phyloP scores from a whole-genome alignment of 768 basidiomycete species.

The Naganishia vaughanmartiniae region DNA sequence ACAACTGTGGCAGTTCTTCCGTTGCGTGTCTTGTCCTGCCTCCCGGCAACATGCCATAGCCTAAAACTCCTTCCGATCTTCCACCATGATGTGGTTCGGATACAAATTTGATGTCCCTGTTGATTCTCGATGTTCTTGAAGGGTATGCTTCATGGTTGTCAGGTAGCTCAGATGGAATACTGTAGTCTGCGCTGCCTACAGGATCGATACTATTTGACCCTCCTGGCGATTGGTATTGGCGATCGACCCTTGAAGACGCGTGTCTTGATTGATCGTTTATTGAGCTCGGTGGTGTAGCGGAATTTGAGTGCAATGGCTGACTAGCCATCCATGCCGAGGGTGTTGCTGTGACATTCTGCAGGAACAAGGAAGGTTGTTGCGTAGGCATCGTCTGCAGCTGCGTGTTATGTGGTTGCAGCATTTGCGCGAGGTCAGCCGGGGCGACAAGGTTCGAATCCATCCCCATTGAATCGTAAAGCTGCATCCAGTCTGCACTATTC shows the following conservation, averaged over 20 bases:
- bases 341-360: neutral
- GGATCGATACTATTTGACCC: neutral
- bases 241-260: neutral
- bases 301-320: neutral
- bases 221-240: neutral
- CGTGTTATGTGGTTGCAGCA: slow-evolving; percentile 8
- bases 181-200: neutral
- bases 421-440: slow-evolving; percentile 3
- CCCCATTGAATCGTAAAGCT: slow-evolving; percentile 20
- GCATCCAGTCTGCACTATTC: slow-evolving; percentile 17
- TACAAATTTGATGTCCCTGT: slow-evolving; percentile 8
- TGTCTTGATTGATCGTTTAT: neutral
- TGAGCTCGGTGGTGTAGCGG: neutral
- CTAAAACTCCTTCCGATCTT: neutral
- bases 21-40: slow-evolving; percentile 6
- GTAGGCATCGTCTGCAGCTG: neutral
- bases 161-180: slow-evolving; percentile 3
- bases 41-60: neutral
- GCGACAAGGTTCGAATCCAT: slow-evolving; percentile 18
- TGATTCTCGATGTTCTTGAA: slow-evolving; percentile 16
- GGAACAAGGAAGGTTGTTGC: neutral
- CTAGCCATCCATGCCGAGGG: neutral
- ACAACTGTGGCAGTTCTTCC: neutral
- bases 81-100: neutral
- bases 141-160: slow-evolving; percentile 15